Base-by-base conservation (phyloP, 495 filamentous ascomycete species). In the Poronia punctata region DNA sequence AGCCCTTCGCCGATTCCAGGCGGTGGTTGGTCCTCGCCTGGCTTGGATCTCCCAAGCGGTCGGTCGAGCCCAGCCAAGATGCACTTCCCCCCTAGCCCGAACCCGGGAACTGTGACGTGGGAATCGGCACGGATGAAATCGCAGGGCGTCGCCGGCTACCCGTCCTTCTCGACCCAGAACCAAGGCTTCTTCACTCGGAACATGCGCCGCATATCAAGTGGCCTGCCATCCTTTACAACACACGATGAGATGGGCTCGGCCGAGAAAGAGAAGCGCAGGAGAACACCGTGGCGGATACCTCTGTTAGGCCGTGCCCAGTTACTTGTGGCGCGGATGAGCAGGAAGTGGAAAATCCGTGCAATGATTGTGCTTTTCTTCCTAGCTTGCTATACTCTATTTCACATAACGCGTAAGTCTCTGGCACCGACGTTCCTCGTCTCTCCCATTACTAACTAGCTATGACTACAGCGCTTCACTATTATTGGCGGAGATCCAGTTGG, bases 11-110 rank as follows among this genome's bases (percentile, higher is more conserved):
- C 86, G 45, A 74, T 76, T 39, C 78, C 75, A 46, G 83, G 83
- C 49, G 86, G 83, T 53, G 87, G 86, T 49, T 94, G 88, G 88
- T 78, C 85, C 42, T 90, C 80, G 62, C 88, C 88, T 14, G 86
- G 85, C 21, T 70, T 93, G 36, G 80, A 75, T 33, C 76, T 79
- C 42, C 66, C 72, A 27, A 88, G 81, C 59, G 83, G 82, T 44
- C 70, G 74, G 53, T 76, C 81, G 17, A 86, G 78, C 52, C 84
- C 85, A 20, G 64, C 71, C 40, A 65, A 56, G 36, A 52, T 48
- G n/a, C 47, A 49, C 10, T 62, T 63, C 35, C 67, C 71, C 15
- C n/a, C 41, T 25, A 67, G 61, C 26, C 64, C 67, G 7, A 77
- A 70, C 50, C 73, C 75, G 7, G 68, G 68, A 27, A 61, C 67